Evolutionary conservation across 2,329 filamentous ascomycete genomes (phyloP).

Genomic region (Bimuria novae-zelandiae): DNA sequence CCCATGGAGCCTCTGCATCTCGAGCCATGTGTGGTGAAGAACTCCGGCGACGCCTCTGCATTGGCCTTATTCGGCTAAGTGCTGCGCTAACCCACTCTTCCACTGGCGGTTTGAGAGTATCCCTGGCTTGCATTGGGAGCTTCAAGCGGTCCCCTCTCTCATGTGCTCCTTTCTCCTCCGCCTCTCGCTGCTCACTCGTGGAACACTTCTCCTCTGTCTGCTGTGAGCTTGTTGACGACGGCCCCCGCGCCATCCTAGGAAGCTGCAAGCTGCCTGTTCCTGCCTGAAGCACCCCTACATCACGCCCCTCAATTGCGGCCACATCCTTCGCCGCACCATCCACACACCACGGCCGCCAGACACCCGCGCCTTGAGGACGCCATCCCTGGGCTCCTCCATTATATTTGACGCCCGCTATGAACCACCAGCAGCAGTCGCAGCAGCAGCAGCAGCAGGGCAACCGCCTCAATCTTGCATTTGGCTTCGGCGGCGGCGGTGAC

Average conservation of each 20-base stretch:
- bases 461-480: slow-evolving; percentile 58
- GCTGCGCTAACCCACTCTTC: slow-evolving; percentile 13
- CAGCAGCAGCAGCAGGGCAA: slow-evolving; percentile 49
- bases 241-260: background rate
- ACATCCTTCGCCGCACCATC: slow-evolving; percentile 11
- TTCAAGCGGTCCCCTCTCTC: slow-evolving; percentile 16
- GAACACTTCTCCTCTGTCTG: background rate
- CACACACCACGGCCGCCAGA: slow-evolving; percentile 13
- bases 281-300: slow-evolving; percentile 4
- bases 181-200: slow-evolving; percentile 12
- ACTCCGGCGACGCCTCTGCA: background rate
- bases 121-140: slow-evolving; percentile 36
- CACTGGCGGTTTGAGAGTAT: slow-evolving; percentile 24
- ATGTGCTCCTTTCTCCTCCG: slow-evolving; percentile 22
- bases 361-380: slow-evolving; percentile 13
- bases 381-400: slow-evolving; percentile 6
- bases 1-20: background rate
- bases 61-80: background rate
- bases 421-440: slow-evolving; percentile 46
- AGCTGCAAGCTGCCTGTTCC: slow-evolving; percentile 8
- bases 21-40: background rate
- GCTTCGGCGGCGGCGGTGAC: slow-evolving; percentile 46
- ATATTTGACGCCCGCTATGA: slow-evolving; percentile 32
- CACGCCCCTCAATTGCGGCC: slow-evolving; percentile 18
- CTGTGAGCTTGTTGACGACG: background rate